phyloP scores from a whole-genome alignment of 108 stramenopile genomes.

The Nannochloropsis granulata region DNA sequence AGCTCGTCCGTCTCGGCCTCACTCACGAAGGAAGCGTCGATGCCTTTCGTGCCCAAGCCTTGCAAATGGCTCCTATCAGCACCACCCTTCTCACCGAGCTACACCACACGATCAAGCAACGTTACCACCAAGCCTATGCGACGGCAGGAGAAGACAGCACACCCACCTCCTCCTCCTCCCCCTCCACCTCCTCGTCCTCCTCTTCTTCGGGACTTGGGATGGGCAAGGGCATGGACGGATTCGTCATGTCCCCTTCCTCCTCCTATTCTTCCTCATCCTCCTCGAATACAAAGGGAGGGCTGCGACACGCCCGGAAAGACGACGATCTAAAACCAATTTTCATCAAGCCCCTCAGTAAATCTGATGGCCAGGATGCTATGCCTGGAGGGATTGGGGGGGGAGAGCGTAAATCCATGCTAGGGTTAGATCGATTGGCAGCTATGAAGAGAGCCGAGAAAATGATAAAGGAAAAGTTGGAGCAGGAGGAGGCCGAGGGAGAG shows the following conservation, averaged over 20 bases:
- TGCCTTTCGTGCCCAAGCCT: not conserved
- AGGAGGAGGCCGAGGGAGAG: not conserved
- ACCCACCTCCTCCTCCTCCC: not conserved
- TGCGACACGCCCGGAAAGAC: not conserved
- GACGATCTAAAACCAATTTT: not conserved
- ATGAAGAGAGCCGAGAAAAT: not conserved
- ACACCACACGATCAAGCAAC: not conserved
- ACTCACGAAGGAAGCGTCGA: not conserved
- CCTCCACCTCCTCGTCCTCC: not conserved
- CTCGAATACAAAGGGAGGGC: not conserved
- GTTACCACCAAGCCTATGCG: not conserved
- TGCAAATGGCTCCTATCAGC: not conserved
- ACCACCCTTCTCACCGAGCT: not conserved
- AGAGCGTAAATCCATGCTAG: slow-evolving; percentile 23
- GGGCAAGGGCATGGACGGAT: not conserved
- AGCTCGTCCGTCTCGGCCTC: not conserved
- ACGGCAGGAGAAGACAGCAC: not conserved
- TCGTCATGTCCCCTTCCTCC: not conserved
- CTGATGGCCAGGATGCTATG: not conserved
- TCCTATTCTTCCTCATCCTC: not conserved
- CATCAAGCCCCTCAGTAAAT: not conserved
- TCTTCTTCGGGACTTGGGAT: not conserved
- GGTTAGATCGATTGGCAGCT: slow-evolving; percentile 36
- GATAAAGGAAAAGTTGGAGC: too few relatives aligned
- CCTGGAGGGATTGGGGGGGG: too few relatives aligned